A percentile compares a stretch with the other conserved stretches of the same genome.
These are phyloP conservation scores for Ploettnerulaceae sp. DNA, from an alignment of 2,329 filamentous ascomycete genomes.

Conservation along the genomic window DNA sequence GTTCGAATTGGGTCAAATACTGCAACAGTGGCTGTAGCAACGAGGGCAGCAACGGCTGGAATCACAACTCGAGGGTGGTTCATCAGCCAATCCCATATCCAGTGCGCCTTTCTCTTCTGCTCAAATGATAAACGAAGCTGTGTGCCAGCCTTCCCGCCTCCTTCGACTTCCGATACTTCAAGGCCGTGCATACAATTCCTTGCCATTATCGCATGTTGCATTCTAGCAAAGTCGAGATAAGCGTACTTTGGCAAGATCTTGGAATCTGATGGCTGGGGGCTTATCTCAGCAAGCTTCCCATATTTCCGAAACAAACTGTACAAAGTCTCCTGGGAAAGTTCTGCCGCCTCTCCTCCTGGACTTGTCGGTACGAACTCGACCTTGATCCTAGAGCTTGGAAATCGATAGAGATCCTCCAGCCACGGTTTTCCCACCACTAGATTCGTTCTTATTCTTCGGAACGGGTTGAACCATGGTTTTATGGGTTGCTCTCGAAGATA, in stretches of 20 bases:
- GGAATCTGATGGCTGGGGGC: conserved; percentile 76
- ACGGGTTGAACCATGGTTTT: conserved; percentile 86
- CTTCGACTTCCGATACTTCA: conserved; percentile 60
- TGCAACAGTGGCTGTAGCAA: conserved; percentile 78
- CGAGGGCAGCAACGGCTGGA: conserved; percentile 71
- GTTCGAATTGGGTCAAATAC: conserved; percentile 93
- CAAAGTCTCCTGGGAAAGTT: conserved; percentile 79
- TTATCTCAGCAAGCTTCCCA: conserved; percentile 85
- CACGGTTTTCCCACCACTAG: conserved; percentile 82
- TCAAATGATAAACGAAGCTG: conserved; percentile 80
- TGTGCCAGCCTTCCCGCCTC: conserved; percentile 72
- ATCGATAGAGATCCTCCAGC: conserved; percentile 86
- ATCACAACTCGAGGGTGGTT: conserved; percentile 85
- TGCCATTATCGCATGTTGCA: conserved; percentile 37
- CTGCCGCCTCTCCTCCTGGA: conserved; percentile 65
- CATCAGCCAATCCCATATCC: conserved; percentile 81
- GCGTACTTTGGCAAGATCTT: conserved; percentile 80
- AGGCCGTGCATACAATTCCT: conserved; percentile 75
- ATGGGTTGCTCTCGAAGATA: conserved; percentile 66
- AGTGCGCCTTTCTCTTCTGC: conserved; percentile 68
- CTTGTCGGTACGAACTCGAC: conserved; percentile 78
- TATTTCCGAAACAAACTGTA: conserved; percentile 86
- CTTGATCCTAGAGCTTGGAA: conserved; percentile 69
- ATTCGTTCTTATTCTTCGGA: conserved; percentile 63
- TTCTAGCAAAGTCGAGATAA: conserved; percentile 67